phyloP scores from a whole-genome alignment of 2,329 filamentous ascomycete genomes.

The Xylariaceae sp. region DNA sequence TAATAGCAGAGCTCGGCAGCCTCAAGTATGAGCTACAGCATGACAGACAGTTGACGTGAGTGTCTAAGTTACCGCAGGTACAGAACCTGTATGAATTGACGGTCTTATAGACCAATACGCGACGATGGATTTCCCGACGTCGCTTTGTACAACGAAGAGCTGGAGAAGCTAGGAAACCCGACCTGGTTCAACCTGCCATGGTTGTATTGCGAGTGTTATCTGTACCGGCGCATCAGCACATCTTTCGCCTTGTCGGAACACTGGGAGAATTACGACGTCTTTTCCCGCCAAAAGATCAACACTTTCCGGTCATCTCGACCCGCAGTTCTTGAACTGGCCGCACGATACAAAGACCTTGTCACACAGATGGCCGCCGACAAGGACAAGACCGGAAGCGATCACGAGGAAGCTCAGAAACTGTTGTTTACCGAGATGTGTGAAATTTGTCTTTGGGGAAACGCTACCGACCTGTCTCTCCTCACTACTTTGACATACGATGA shows the following conservation, averaged over 20 bases:
- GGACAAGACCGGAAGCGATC: conserved; percentile 43
- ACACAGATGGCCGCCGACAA: conserved; percentile 57
- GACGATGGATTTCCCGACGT: conserved; percentile 79
- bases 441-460: conserved; percentile 96
- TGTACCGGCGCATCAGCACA: conserved; percentile 82
- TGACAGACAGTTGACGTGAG: conserved; percentile 72
- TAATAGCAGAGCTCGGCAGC: conserved; percentile 71
- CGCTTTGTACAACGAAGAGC: conserved; percentile 77
- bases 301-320: conserved; percentile 90
- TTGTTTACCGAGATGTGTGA: conserved; percentile 92
- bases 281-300: conserved; percentile 81
- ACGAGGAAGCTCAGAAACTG: conserved; percentile 67
- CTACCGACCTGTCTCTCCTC: conserved; percentile 86
- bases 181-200: conserved; percentile 83
- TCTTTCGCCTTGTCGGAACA: conserved; percentile 71
- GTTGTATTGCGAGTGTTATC: conserved; percentile 91
- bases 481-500: conserved; percentile 91
- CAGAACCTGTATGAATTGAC: background rate
- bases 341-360: conserved; percentile 72
- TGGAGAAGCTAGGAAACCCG: conserved; percentile 67
- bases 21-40: conserved; percentile 97
- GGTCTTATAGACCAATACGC: conserved; percentile 55
- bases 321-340: conserved; percentile 76
- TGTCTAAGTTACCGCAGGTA: background rate
- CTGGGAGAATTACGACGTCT: conserved; percentile 91